Base-by-base conservation (phyloP, 768 basidiomycete species). In the Serendipita indica region DNA sequence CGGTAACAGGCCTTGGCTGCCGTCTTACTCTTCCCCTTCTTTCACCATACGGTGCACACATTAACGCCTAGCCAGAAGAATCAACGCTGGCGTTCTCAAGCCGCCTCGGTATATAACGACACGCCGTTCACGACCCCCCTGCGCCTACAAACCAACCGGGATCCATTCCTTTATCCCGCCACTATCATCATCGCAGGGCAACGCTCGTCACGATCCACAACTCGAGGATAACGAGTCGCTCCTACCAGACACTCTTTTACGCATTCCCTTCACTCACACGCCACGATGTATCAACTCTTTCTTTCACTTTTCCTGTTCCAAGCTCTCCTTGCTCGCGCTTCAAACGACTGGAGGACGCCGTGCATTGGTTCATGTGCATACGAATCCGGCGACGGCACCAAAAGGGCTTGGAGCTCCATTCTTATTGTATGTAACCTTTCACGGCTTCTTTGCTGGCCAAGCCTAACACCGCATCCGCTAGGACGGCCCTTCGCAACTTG, bases 401-500 rank as follows among this genome's bases (percentile, higher is more conserved):
- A 54, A 10, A 54, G n/a, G 25, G 49, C 49, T 1, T 54, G 49
- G 49, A 28, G 49, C 20, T 22, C 49, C 10, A 54, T 54, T 30
- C 49, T 54, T 13, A 27, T 54, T 10, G 49, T 54, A 27, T 22
- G 49, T 30, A 28, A 13, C 7, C n/a, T 54, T n/a, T 27, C 49
- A 25, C 32, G 49, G 49, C 32, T 7, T 46, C 16, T 54, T 54
- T 33, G 16, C 3, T n/a, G 20, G 49, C 22, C 49, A 33, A 30
- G 49, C 25, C 49, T 16, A 13, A 10, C 30, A 58, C 28, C 22
- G 4, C 18, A 52, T 58, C 37, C 14, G 16, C 25, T 6, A 60
- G 59, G 32, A 30, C 10, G 59, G 59, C 56, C 37, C 43, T n/a
- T 33, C 59, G 30, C 22, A 54, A 28, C 20, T 30, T n/a, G 49